A percentile compares a stretch with the other conserved stretches of the same genome.
Conservation (phyloP, 306 rosid genomes). For the Cucumis sativus region Cucumber_9930_V3 NC_026656.2:23851501-23852000, state of each 20-base stretch:
- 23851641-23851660: slow-evolving; percentile 12
- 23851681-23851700: background rate
- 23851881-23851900: slow-evolving; percentile 43
- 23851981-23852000: slow-evolving; percentile 9
- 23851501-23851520: background rate
- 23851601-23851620: slow-evolving; percentile 28
- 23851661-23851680: background rate
- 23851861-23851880: background rate
- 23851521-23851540: background rate
- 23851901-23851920: slow-evolving; percentile 16
- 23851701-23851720: background rate
- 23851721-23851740: slow-evolving; percentile 1
- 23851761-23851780: slow-evolving; percentile 22
- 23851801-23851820: slow-evolving; percentile 40
- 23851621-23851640: background rate
- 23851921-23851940: background rate
- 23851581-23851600: slow-evolving; percentile 38
- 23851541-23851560: background rate
- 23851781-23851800: slow-evolving; percentile 14
- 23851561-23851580: slow-evolving; percentile 21
- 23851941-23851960: slow-evolving; percentile 46
- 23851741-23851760: slow-evolving; percentile 26
- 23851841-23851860: background rate
- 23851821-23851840: background rate
- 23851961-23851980: slow-evolving; percentile 12